phyloP scores from a whole-genome alignment of 495 filamentous ascomycete genomes.

The Aeminium ludgeri region DNA sequence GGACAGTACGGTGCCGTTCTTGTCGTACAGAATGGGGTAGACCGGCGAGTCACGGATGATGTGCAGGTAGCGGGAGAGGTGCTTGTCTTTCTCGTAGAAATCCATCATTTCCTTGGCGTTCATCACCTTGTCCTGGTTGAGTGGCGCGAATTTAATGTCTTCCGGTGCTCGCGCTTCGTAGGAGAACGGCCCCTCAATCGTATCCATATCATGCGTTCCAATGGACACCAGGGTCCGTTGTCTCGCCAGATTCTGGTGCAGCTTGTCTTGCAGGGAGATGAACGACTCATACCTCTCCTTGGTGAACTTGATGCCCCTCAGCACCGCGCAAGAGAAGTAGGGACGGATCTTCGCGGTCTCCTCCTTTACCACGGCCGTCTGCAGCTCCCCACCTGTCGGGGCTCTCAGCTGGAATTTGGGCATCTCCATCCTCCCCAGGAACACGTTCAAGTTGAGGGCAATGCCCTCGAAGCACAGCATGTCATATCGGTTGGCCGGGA shows the following conservation, averaged over 20 bases:
- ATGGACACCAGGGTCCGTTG: slow-evolving; percentile 88
- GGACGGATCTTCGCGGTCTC: slow-evolving; percentile 68
- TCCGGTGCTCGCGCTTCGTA: slow-evolving; percentile 88
- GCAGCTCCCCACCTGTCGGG: slow-evolving; percentile 53
- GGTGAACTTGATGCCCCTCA: slow-evolving; percentile 83
- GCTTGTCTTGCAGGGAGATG: slow-evolving; percentile 94
- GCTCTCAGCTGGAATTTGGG: slow-evolving; percentile 63
- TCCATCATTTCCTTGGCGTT: slow-evolving; percentile 77
- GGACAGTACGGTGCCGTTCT: slow-evolving; percentile 73
- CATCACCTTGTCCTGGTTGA: slow-evolving; percentile 84
- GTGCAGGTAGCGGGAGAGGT: slow-evolving; percentile 66
- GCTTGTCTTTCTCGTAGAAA: slow-evolving; percentile 85
- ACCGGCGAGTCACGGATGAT: slow-evolving; percentile 88
- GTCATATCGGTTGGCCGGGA: slow-evolving; percentile 96
- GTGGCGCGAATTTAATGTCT: slow-evolving; percentile 73
- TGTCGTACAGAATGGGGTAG: slow-evolving; percentile 93
- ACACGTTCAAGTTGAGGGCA: slow-evolving; percentile 87
- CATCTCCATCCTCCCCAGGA: slow-evolving; percentile 52
- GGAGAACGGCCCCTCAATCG: slow-evolving; percentile 83
- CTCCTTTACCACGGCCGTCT: slow-evolving; percentile 62
- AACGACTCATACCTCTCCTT: slow-evolving; percentile 86
- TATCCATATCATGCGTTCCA: slow-evolving; percentile 92
- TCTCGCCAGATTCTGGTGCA: slow-evolving; percentile 89
- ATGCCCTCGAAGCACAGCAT: slow-evolving; percentile 98
- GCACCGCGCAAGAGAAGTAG: slow-evolving; percentile 68